Evolutionary conservation across 208 protist species (phyloP), one percentile per base, ranked within the genome.

Genomic region (Trypanosoma cruzi): DNA sequence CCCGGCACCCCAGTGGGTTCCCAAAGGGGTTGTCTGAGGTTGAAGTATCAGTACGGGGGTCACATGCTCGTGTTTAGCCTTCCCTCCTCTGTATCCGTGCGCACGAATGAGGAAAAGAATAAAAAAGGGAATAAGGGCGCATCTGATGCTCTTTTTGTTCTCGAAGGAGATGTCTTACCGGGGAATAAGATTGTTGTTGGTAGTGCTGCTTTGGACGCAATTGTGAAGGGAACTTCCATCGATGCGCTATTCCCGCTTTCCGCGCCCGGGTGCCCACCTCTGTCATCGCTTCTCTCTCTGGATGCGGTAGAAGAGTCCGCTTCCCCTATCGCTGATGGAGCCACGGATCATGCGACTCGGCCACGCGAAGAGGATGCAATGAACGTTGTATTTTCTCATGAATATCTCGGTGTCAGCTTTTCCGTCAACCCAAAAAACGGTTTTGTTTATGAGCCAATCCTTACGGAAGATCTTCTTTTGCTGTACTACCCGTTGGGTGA

Each of bases 401-500:
- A 72, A 1, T 44, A 65, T 14, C 29, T 90, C 18, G 84, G 84
- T n/a, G 68, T 84, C 44, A 59, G 76, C 49, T 90, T 90, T 56
- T 79, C 81, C 18, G 76, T 90, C 3, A 66, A 81, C 40, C 59
- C 81, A 20, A 31, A 31, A 16, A 61, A 42, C 24, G 73, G 81
- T 40, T 72, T 80, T 2, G 66, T 90, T 49, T 74, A 69, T 29
- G 84, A 90, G 44, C 76, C 84, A 16, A 64, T 82, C 53, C 49
- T 90, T 37, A 81, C 79, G 8, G 73, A 86, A 20, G 48, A 73
- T 63, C 68, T 81, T 4, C 62, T 54, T 44, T 59, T 90, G 44
- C 34, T 81, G 14, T 90, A 90, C 70, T 90, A 86, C 70, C 84
- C 84, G 11, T 66, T 82, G 28, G 84, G 84, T 26, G 64, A 71